Evolutionary conservation across 495 filamentous ascomycete genomes (phyloP).

Genomic region (Ramalina intermedia): DNA sequence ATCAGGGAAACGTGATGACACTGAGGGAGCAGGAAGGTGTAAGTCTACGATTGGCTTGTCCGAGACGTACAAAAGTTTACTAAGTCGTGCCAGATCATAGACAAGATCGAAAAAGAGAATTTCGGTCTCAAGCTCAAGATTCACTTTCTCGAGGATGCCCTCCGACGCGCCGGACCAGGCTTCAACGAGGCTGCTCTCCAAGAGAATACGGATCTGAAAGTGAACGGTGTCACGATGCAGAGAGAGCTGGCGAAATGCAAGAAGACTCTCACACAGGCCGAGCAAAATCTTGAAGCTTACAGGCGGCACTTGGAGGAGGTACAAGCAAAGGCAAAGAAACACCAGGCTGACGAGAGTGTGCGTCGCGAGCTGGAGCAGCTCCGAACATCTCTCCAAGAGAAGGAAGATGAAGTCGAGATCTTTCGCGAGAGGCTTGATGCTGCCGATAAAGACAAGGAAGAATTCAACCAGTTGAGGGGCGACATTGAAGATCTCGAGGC

Average conservation of each 20-base stretch:
- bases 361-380: constrained; percentile 47
- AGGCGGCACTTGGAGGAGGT: constrained; percentile 63
- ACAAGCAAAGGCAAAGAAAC: constrained; percentile 60
- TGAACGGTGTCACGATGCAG: constrained; percentile 74
- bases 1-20: constrained; percentile 75
- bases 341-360: constrained; percentile 50
- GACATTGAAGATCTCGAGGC: constrained; percentile 55
- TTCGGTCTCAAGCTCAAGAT: constrained; percentile 97
- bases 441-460: constrained; percentile 34
- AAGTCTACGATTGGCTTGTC: constrained; percentile 6
- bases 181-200: constrained; percentile 75
- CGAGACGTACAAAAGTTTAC: background rate
- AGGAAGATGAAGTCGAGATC: constrained; percentile 36
- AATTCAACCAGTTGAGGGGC: constrained; percentile 48
- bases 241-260: constrained; percentile 70
- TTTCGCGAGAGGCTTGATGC: constrained; percentile 30
- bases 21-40: constrained; percentile 89
- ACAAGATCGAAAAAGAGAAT: constrained; percentile 87
- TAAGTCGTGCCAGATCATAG: constrained; percentile 45
- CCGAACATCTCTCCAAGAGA: constrained; percentile 40
- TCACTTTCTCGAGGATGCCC: constrained; percentile 81
- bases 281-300: constrained; percentile 69
- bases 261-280: constrained; percentile 61
- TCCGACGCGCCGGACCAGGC: constrained; percentile 72
- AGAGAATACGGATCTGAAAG: constrained; percentile 92